phyloP scores from a whole-genome alignment of 306 rosid genomes.

The Pueraria montana region DNA sequence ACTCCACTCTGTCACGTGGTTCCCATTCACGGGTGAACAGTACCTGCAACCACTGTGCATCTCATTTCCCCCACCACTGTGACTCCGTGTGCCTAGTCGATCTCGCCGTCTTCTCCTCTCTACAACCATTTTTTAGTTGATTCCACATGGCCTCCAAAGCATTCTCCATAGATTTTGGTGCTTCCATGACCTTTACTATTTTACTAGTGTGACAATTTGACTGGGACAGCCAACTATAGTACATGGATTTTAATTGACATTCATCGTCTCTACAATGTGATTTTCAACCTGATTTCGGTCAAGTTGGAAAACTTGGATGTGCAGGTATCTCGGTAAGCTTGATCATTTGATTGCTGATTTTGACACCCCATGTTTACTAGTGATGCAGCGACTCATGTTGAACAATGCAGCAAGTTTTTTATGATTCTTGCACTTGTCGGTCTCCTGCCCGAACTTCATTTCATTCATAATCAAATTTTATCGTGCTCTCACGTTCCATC shows the following conservation, averaged over 20 bases:
- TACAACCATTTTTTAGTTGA: background rate
- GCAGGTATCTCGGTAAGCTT: background rate
- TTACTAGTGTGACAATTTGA: background rate
- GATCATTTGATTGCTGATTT: background rate
- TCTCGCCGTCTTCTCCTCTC: background rate
- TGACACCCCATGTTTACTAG: background rate
- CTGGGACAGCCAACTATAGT: background rate
- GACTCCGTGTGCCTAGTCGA: background rate
- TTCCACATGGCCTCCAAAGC: background rate
- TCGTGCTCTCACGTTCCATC: background rate
- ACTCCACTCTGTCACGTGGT: background rate
- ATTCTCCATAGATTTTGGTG: background rate
- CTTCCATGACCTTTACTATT: background rate
- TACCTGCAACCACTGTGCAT: background rate
- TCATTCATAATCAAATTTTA: background rate
- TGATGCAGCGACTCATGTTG: background rate
- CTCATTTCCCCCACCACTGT: background rate
- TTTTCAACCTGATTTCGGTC: background rate
- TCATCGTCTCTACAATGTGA: background rate
- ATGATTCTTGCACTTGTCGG: background rate
- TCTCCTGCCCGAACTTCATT: background rate
- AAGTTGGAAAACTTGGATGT: background rate
- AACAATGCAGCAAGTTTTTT: background rate
- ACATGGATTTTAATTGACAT: background rate
- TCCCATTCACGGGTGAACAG: background rate